A percentile compares a stretch with the other conserved stretches of the same genome.
These are phyloP conservation scores for Buxus sempervirens DNA, from an alignment of 164 flowering plant species.

Conservation along the genomic window DNA sequence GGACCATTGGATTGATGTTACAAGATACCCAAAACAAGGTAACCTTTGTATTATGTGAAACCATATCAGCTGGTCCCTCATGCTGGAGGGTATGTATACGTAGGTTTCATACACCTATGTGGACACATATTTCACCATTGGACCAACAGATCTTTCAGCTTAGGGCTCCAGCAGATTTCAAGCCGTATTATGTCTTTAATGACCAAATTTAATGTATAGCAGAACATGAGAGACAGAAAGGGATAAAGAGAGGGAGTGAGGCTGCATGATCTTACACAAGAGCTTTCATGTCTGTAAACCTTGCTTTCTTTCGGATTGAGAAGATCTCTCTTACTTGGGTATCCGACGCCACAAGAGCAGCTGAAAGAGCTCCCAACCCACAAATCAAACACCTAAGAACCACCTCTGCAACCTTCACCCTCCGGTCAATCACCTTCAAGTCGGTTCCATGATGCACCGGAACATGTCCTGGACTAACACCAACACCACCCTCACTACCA, in stretches of 20 bases:
- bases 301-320: slow-evolving; percentile 66
- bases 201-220: too few species aligned
- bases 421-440: slow-evolving; percentile 60
- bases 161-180: too few species aligned
- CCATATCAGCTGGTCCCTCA: too few species aligned
- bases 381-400: slow-evolving; percentile 70
- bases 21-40: too few species aligned
- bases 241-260: neutral
- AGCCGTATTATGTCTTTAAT: too few species aligned
- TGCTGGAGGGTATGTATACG: too few species aligned
- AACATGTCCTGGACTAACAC: slow-evolving; percentile 79
- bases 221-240: too few species aligned
- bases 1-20: too few species aligned
- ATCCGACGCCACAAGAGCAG: slow-evolving; percentile 73
- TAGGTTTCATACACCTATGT: too few species aligned
- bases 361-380: slow-evolving; percentile 64
- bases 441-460: slow-evolving; percentile 60
- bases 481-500: slow-evolving; percentile 27
- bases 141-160: too few species aligned
- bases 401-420: slow-evolving; percentile 66
- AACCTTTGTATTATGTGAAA: too few species aligned
- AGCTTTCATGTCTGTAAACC: slow-evolving; percentile 87
- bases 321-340: slow-evolving; percentile 70
- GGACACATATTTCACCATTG: too few species aligned
- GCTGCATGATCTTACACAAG: slow-evolving; percentile 54